Evolutionary conservation across 2,329 filamentous ascomycete species (phyloP).

Genomic region (Penicillium sclerotiorum): DNA sequence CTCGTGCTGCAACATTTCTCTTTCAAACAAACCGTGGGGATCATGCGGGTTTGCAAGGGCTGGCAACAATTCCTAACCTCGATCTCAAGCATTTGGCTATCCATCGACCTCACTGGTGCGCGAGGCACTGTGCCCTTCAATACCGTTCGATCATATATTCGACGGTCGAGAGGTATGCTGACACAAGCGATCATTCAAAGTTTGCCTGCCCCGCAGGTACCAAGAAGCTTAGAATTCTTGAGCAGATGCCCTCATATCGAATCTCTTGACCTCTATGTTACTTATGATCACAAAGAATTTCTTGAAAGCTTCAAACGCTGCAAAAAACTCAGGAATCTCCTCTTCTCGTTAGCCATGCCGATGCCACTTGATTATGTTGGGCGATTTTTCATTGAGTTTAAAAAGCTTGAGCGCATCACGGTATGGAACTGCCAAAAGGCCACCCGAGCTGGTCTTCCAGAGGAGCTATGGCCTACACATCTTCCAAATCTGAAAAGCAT

Average conservation of each 20-base stretch:
- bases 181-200: slow-evolving; percentile 35
- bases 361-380: slow-evolving; percentile 29
- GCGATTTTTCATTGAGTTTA: slow-evolving; percentile 28
- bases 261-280: slow-evolving; percentile 32
- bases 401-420: slow-evolving; percentile 32
- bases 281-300: slow-evolving; percentile 22
- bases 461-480: slow-evolving; percentile 18
- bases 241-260: slow-evolving; percentile 39
- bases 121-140: slow-evolving; percentile 44
- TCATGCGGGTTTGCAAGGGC: slow-evolving; percentile 57
- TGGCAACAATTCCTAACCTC: slow-evolving; percentile 58
- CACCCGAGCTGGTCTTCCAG: neutral
- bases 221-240: slow-evolving; percentile 33
- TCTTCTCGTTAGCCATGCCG: slow-evolving; percentile 27
- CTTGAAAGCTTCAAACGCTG: slow-evolving; percentile 30
- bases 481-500: slow-evolving; percentile 38
- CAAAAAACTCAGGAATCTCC: slow-evolving; percentile 29
- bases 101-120: slow-evolving; percentile 56
- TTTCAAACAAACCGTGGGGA: slow-evolving; percentile 54
- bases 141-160: slow-evolving; percentile 39
- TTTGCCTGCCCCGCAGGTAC: slow-evolving; percentile 26
- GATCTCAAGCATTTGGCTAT: slow-evolving; percentile 52
- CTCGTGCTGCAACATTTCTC: slow-evolving; percentile 56
- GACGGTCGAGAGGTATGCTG: slow-evolving; percentile 37
- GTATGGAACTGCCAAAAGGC: slow-evolving; percentile 22